A percentile compares a stretch with the other conserved stretches of the same genome.
phyloP scores from a whole-genome alignment of 495 filamentous ascomycete genomes.

The Bryoglossum gracile region DNA sequence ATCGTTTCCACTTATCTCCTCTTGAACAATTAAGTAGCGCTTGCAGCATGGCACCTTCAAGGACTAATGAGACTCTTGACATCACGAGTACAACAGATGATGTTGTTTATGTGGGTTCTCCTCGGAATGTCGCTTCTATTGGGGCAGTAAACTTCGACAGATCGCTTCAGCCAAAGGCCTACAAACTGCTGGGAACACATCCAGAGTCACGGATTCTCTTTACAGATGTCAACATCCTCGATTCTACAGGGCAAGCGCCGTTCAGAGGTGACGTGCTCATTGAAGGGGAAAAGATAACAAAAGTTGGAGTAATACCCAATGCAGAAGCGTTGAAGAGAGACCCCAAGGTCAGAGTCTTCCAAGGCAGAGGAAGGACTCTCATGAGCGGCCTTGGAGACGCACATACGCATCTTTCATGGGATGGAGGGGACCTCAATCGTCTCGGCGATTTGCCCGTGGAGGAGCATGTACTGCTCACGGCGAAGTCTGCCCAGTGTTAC shows the following conservation, averaged over 20 bases:
- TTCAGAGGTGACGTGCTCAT: constrained; percentile 45
- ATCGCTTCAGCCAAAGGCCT: constrained; percentile 28
- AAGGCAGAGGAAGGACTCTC: constrained; percentile 37
- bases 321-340: constrained; percentile 28
- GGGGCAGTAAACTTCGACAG: constrained; percentile 20
- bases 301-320: constrained; percentile 36
- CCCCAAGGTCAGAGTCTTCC: constrained; percentile 31
- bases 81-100: not conserved
- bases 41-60: constrained; percentile 11
- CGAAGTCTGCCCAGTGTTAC: constrained; percentile 35
- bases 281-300: constrained; percentile 33
- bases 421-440: constrained; percentile 33
- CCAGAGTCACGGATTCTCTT: constrained; percentile 36
- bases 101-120: constrained; percentile 4
- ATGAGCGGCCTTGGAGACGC: constrained; percentile 44
- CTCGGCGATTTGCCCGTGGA: constrained; percentile 37
- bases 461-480: constrained; percentile 42
- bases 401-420: constrained; percentile 47
- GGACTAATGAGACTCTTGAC: constrained; percentile 6
- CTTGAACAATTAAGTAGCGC: too few relatives aligned
- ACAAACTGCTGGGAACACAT: constrained; percentile 31
- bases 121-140: constrained; percentile 8
- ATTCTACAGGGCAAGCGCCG: constrained; percentile 38
- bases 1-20: too few relatives aligned
- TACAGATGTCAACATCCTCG: constrained; percentile 41